Evolutionary conservation across 2,329 filamentous ascomycete species (phyloP).

Genomic region (Leptodontidium sp.): DNA sequence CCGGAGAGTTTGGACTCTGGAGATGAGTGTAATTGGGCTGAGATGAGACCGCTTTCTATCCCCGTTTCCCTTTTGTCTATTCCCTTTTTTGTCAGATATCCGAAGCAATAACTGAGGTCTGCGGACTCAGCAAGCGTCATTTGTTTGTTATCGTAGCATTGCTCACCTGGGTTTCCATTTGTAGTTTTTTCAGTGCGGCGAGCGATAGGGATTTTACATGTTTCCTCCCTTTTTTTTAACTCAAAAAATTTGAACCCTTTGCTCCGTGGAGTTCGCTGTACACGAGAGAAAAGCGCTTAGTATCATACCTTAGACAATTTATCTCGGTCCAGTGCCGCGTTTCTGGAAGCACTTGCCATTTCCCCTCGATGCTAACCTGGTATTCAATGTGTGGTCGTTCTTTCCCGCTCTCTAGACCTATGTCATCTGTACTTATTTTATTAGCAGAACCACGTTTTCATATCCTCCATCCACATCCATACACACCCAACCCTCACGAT

Average conservation of each 20-base stretch:
- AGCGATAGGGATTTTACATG: slow-evolving; percentile 6
- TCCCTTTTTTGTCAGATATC: slow-evolving; percentile 25
- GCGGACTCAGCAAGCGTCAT: slow-evolving; percentile 24
- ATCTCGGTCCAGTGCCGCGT: background rate
- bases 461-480: background rate
- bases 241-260: slow-evolving; percentile 18
- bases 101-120: slow-evolving; percentile 21
- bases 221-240: slow-evolving; percentile 2
- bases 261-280: slow-evolving; percentile 26
- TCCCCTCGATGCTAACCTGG: background rate
- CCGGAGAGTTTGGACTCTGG: slow-evolving; percentile 94
- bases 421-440: background rate
- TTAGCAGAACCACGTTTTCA: background rate
- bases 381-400: background rate
- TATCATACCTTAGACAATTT: slow-evolving; percentile 25
- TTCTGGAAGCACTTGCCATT: background rate
- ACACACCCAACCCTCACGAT: background rate
- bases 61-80: slow-evolving; percentile 20
- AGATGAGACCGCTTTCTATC: slow-evolving; percentile 54
- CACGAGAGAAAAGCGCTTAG: slow-evolving; percentile 30
- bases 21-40: slow-evolving; percentile 94
- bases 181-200: slow-evolving; percentile 6
- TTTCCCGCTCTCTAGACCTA: background rate
- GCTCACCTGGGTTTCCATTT: slow-evolving; percentile 22
- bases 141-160: slow-evolving; percentile 25